Base-by-base conservation (phyloP, 306 rosid species). In the Quercus aquifolioides region DNA sequence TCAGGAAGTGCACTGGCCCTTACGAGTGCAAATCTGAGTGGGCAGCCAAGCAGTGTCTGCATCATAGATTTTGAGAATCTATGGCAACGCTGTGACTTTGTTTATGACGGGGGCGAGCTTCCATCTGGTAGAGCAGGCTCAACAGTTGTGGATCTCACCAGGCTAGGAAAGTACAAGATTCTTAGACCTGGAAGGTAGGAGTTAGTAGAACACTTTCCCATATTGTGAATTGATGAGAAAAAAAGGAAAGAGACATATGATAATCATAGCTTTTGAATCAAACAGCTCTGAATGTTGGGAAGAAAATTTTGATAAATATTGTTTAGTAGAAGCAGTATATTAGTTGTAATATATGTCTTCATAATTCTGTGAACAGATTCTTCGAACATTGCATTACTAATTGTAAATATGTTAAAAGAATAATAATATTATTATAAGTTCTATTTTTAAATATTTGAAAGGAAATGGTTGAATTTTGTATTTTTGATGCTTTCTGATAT, bases 101-200 rank as follows among this genome's bases (percentile, higher is more conserved):
- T 95, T 73, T 95, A 90, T 41, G 92, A 93, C 52, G 93, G 94
- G 10, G 97, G 98, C 10, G 80, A 78, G 85, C 97, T 95, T 84
- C 97, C 96, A 78, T 84, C 97, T 9, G 92, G 97, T 70, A 91
- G 92, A 58, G 93, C 94, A 26, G 98, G 99, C 63, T 95, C 98
- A 58, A 95, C 94, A 1, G 90, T 95, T 62, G 91, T 93, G 76
- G 94, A 93, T 85, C 97, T 95, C 80, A 87, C 92, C 59, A 71
- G 56, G 74, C 88, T 83, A 41, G 80, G 89, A 80, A 90, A 82
- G 83, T 93, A 83, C 87, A 95, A 84, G 86, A 91, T 95, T 81
- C 89, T 93, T 75, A 86, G 97, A 87, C 86, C 97, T 62, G 99
- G 96, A 90, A 95, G 99, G 99, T 95, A 87, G n/a, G 56, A 20